Evolutionary conservation across 805 yeast species (phyloP), one percentile per base, ranked within the genome.

Genomic region (Zygosaccharomyces bailii): DNA sequence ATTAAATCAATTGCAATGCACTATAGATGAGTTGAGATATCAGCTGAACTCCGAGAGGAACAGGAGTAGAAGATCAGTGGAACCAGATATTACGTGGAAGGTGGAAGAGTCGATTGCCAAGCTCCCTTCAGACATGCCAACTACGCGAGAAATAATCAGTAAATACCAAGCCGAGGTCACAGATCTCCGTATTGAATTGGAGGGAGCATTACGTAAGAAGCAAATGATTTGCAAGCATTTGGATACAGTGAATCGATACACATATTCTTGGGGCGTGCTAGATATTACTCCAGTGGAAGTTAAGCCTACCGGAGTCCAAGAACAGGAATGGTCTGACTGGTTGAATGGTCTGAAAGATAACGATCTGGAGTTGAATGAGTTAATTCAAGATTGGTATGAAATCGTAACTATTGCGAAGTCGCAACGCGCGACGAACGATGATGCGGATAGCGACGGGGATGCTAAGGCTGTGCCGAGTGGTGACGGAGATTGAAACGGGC

Each of bases 331-430:
- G 34, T 19, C 37, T 16, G 29, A 34, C 23, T 27, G 34, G 24
- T 20, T 27, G n/a, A 24, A 39, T 8, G 23, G 19, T 8, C n/a
- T 39, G 25, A 30, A 29, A 4, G 33, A 10, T 29, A 34, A 34
- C 13, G 45, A 21, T n/a, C 8, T 13, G 17, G 48, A 46, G 8
- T 31, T 53, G 16, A 42, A 42, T 27, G 55, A 53, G 29, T 50
- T 50, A 18, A 44, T 53, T 31, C 45, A 42, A 40, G 55, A 53
- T 39, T 53, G 54, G 54, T 45, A 48, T 29, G 54, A 52, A 21
- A 54, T 52, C 27, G 52, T 47, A 8, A 42, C 27, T 18, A 37
- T 37, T 16, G 23, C 40, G 2, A 13, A 7, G 16, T 27, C 31
- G 16, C 31, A 27, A n/a, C 16, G 31, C 31, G 13, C 6, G 14